A percentile compares a stretch with the other conserved stretches of the same genome.
Evolutionary conservation across 2,329 filamentous ascomycete genomes (phyloP).

Genomic region (Fusarium dimerum): DNA sequence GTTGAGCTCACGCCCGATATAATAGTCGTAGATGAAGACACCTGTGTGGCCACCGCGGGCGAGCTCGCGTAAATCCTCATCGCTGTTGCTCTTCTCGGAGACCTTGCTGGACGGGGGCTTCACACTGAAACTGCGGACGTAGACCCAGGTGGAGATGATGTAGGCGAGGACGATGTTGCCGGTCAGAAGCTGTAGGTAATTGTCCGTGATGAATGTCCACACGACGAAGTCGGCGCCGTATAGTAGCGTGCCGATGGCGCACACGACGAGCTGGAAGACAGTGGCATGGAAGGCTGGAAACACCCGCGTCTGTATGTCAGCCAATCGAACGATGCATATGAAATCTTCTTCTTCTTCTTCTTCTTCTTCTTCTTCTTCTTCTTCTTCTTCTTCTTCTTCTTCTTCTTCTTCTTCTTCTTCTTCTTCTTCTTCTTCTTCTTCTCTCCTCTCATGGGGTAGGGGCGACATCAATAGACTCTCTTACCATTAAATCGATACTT

Average conservation of each 20-base stretch:
- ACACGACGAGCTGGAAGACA: constrained; percentile 66
- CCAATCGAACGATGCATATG: too few species aligned
- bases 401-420: too few species aligned
- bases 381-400: too few species aligned
- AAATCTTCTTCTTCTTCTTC: too few species aligned
- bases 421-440: too few species aligned
- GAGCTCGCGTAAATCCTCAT: constrained; percentile 72
- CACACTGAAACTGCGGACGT: constrained; percentile 77
- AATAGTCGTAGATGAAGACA: constrained; percentile 89
- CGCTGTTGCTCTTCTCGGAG: constrained; percentile 66
- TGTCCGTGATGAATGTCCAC: constrained; percentile 88
- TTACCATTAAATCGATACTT: constrained; percentile 78
- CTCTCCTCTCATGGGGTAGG: too few species aligned
- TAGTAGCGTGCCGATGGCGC: constrained; percentile 69
- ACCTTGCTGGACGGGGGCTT: too few species aligned
- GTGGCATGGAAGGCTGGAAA: constrained; percentile 69
- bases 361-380: too few species aligned
- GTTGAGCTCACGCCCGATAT: constrained; percentile 93
- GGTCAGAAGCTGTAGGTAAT: constrained; percentile 82
- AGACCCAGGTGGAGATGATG: constrained; percentile 71
- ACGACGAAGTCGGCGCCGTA: constrained; percentile 78
- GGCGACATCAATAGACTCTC: too few species aligned
- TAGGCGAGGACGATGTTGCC: constrained; percentile 76
- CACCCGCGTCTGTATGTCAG: too few species aligned
- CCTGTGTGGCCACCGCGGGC: constrained; percentile 77